Base-by-base conservation (phyloP, 106 monocot species). In the Chionographis japonica region DNA sequence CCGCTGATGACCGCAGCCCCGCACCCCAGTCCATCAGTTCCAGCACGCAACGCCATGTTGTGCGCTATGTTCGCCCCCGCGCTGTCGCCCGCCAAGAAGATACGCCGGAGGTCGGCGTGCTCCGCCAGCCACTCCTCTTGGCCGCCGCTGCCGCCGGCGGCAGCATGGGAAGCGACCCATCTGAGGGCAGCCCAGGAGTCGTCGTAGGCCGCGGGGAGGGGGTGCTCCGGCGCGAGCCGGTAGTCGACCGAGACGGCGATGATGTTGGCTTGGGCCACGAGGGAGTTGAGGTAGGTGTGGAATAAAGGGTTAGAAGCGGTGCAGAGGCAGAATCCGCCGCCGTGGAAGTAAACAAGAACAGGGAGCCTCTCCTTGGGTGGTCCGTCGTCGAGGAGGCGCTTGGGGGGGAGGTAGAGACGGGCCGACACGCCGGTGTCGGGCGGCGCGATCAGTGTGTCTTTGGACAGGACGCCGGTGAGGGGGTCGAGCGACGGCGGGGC, bases 151-250 rank as follows among this genome's bases (percentile, higher is more conserved):
- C 37, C 70, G 15, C 10, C 69, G 9, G 37, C 59, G 3, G 20
- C 75, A 2, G 70, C 60, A 54, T 76, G 71, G 9, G 76, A 50
- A 13, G 56, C 42, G 10, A 75, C 89, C 88, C 89, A 89, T 10
- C 57, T 43, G 36, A 91, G 78, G 1, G 76, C 86, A 12, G 54
- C 58, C 80, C 78, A 90, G 37, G 79, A 54, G 73, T 90, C 90
- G 14, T 83, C 76, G 78, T 86, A 86, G 37, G 83, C 83, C 1
- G 78, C 78, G 2, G 90, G 90, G 63, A 79, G 68, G 1, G 62
- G 74, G 74, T 90, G 80, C 79, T 86, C 90, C 8, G 90, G 86
- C 5, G 78, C 83, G 13, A 71, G 80, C 17, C 90, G 83, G 73
- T 90, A 86, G 8, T 83, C 60, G 12, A 86, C 83, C 4, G 90